These are phyloP conservation scores for Apophysomyces variabilis DNA, from an alignment of 371 early-diverging fungal species.

Conservation along the genomic window DNA sequence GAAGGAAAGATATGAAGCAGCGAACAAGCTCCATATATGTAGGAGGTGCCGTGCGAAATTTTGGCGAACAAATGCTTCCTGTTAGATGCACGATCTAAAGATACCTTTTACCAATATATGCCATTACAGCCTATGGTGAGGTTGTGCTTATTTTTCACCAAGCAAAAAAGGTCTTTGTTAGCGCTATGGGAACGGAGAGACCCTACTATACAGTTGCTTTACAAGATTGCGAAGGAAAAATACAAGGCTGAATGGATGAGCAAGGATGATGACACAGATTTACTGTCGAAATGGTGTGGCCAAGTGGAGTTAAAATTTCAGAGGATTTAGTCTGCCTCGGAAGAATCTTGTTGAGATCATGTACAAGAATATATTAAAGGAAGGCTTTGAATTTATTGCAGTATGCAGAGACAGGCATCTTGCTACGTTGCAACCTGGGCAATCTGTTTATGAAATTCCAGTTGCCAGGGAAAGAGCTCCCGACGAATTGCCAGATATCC, in stretches of 20 bases:
- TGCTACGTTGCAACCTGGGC: slow-evolving; percentile 3
- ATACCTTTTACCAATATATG: neutral
- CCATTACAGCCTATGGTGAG: slow-evolving; percentile 1
- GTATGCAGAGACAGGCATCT: slow-evolving; percentile 7
- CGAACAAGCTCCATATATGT: slow-evolving; percentile 1
- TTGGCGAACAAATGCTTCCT: neutral
- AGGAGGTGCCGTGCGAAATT: neutral
- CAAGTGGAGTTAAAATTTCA: neutral
- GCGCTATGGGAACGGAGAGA: neutral
- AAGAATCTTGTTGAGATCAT: neutral
- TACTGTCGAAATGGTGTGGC: neutral
- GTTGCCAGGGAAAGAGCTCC: neutral
- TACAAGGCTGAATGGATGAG: neutral
- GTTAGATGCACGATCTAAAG: neutral
- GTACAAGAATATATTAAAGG: slow-evolving; percentile 2
- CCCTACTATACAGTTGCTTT: slow-evolving; percentile 3
- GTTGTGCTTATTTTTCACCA: slow-evolving; percentile 10
- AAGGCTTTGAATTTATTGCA: neutral
- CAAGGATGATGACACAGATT: slow-evolving; percentile 3
- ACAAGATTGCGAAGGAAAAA: neutral
- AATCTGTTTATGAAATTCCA: neutral
- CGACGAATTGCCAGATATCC: slow-evolving; percentile 2
- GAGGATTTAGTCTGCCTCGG: neutral
- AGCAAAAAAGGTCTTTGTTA: slow-evolving; percentile 12
- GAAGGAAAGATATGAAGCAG: neutral